Percentiles rank a stretch among this genome's conserved stretches.
Evolutionary conservation across 441 rosid species (phyloP).

Genomic region (Croton setiger): DNA sequence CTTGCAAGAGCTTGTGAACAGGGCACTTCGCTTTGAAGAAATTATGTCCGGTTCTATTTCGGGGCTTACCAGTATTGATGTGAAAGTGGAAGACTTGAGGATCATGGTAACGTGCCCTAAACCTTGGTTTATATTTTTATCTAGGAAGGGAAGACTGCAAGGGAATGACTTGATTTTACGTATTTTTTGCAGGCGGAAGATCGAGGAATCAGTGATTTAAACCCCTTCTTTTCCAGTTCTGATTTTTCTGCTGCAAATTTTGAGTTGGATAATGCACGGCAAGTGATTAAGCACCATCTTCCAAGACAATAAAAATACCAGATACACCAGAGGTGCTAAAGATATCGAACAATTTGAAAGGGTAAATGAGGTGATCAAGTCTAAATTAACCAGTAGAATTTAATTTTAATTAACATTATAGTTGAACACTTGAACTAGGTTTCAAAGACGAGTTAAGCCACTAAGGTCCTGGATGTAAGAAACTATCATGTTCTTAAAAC

Average conservation of each 20-base stretch:
- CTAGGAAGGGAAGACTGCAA: neutral
- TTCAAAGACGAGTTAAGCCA: neutral
- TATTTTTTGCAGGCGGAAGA: conserved; percentile 77
- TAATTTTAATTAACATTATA: neutral
- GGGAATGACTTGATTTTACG: neutral
- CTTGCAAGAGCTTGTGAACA: conserved; percentile 76
- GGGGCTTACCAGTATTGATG: conserved; percentile 52
- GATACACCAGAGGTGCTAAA: neutral
- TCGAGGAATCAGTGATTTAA: conserved; percentile 69
- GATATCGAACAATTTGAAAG: neutral
- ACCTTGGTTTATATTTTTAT: neutral
- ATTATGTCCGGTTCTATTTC: conserved; percentile 70
- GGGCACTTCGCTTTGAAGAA: conserved; percentile 80
- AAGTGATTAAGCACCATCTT: conserved; percentile 56
- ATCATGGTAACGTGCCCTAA: conserved; percentile 48
- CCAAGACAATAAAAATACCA: conserved; percentile 18
- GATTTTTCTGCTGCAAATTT: conserved; percentile 67
- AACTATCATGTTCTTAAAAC: neutral
- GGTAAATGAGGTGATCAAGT: neutral
- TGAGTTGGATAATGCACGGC: conserved; percentile 50
- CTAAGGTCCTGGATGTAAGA: neutral
- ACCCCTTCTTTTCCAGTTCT: conserved; percentile 72
- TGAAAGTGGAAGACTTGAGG: conserved; percentile 71
- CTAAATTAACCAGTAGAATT: neutral
- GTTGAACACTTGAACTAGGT: neutral